Conservation (phyloP, 2,329 filamentous ascomycete genomes). For the Venturia nashicola region DNA sequence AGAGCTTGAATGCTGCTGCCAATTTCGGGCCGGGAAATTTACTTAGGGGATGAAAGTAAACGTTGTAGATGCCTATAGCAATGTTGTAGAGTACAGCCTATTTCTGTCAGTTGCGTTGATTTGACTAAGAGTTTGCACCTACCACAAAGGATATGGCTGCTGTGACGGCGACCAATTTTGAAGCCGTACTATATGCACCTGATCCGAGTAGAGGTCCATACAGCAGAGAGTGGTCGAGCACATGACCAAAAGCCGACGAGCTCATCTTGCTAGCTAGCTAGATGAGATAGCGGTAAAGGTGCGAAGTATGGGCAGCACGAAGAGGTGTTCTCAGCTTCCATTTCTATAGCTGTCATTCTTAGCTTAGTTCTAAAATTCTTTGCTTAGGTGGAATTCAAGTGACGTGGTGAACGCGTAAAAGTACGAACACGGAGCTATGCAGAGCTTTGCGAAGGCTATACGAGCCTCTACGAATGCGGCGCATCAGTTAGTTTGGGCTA, state of each 20-base stretch:
- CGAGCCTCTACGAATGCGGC: too few relatives aligned
- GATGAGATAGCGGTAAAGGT: neutral
- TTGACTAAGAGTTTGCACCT: neutral
- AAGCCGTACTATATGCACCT: neutral
- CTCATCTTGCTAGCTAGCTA: neutral
- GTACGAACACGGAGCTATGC: too few relatives aligned
- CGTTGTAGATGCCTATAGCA: neutral
- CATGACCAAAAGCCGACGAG: neutral
- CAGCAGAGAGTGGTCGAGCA: neutral
- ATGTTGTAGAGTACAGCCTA: neutral
- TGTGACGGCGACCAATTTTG: neutral
- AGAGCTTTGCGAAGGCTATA: too few relatives aligned
- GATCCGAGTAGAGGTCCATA: neutral
- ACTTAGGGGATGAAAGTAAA: slow-evolving; percentile 8
- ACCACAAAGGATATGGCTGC: neutral
- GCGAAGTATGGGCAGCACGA: too few relatives aligned
- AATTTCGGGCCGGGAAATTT: slow-evolving; percentile 9
- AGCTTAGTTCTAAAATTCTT: too few relatives aligned
- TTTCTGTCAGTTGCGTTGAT: neutral
- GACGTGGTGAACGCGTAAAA: too few relatives aligned
- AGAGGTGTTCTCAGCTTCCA: too few relatives aligned
- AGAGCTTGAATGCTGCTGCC: slow-evolving; percentile 1
- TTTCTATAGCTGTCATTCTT: too few relatives aligned
- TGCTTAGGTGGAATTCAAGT: too few relatives aligned
- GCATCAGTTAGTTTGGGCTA: too few relatives aligned